Conservation (phyloP, 1,284 basidiomycete species). For the Ustilago cynodontis region DNA sequence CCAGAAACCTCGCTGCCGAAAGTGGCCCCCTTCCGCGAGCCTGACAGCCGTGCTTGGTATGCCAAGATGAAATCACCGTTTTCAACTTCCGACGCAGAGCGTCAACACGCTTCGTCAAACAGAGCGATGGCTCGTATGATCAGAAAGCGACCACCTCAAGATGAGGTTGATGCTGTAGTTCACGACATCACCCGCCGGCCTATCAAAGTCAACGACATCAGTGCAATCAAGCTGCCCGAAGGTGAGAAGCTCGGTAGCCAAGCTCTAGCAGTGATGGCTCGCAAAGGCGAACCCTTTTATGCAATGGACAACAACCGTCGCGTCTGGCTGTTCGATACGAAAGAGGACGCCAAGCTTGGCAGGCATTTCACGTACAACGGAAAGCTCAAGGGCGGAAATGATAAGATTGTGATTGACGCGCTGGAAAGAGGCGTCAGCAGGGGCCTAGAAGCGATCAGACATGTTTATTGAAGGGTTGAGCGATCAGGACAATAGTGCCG, state of each 20-base stretch:
- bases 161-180: not conserved
- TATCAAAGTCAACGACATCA: not conserved
- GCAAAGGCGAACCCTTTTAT: slow-evolving; percentile 3
- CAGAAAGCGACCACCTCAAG: not conserved
- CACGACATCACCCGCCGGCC: not conserved
- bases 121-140: slow-evolving; percentile 11
- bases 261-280: slow-evolving; percentile 10
- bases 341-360: not conserved
- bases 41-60: not conserved
- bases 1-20: not conserved
- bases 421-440: too few species aligned
- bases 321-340: slow-evolving; percentile 13
- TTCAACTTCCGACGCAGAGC: not conserved
- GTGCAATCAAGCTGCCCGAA: slow-evolving; percentile 4
- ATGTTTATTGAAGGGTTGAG: not conserved
- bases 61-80: not conserved
- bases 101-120: not conserved
- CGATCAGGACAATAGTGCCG: too few species aligned
- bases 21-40: not conserved
- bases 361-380: slow-evolving; percentile 10
- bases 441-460: not conserved
- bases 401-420: not conserved
- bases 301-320: not conserved
- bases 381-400: not conserved
- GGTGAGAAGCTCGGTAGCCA: slow-evolving; percentile 4